phyloP scores from a whole-genome alignment of 2,329 filamentous ascomycete species.

The Calonectria fujianensis region DNA sequence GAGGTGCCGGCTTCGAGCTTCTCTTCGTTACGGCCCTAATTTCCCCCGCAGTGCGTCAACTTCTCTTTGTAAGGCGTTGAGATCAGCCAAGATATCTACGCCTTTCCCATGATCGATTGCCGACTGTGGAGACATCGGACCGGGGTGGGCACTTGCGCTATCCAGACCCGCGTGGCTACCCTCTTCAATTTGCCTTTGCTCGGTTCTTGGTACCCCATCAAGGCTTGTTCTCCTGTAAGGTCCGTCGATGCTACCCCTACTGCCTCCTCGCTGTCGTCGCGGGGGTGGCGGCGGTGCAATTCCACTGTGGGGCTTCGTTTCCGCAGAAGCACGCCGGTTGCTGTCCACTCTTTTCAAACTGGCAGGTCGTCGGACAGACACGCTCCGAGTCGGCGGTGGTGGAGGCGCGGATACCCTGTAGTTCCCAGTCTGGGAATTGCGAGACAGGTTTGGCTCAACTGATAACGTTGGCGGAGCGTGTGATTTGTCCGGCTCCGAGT shows the following conservation, averaged over 20 bases:
- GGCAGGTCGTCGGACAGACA: constrained; percentile 66
- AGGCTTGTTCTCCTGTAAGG: constrained; percentile 58
- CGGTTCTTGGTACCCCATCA: constrained; percentile 53
- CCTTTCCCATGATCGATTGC: constrained; percentile 58
- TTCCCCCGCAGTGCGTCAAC: constrained; percentile 78
- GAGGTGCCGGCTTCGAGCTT: constrained; percentile 22
- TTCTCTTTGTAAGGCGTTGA: constrained; percentile 83
- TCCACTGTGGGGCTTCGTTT: constrained; percentile 56
- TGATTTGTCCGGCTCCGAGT: constrained; percentile 46
- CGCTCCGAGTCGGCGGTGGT: constrained; percentile 67
- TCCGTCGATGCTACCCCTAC: constrained; percentile 65
- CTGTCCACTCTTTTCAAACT: constrained; percentile 66
- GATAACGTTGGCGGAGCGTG: constrained; percentile 34
- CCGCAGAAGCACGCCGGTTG: constrained; percentile 53
- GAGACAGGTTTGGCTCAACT: constrained; percentile 40
- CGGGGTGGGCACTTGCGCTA: constrained; percentile 34
- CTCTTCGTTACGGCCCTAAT: constrained; percentile 50
- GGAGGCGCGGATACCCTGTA: constrained; percentile 60
- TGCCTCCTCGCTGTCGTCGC: constrained; percentile 69
- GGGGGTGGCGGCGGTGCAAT: constrained; percentile 68
- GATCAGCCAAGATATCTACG: constrained; percentile 81
- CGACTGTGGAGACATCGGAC: constrained; percentile 45
- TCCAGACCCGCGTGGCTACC: constrained; percentile 20
- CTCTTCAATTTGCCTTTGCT: constrained; percentile 47
- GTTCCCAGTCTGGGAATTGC: constrained; percentile 42